phyloP scores from a whole-genome alignment of 1,284 basidiomycete species.

The Moniliophthora roreri region DNA sequence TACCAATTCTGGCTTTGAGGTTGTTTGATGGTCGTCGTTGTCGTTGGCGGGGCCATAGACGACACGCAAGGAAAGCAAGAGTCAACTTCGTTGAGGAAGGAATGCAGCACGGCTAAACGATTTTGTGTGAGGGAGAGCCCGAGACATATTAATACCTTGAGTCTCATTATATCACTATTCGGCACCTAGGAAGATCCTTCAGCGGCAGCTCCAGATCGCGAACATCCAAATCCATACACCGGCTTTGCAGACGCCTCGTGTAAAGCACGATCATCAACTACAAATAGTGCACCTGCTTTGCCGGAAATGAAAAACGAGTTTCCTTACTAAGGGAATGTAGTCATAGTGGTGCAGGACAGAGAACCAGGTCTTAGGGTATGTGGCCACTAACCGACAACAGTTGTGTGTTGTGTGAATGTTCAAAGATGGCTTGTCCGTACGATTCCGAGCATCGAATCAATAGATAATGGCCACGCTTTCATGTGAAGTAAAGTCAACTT shows the following conservation, averaged over 20 bases:
- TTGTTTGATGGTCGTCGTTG: not conserved
- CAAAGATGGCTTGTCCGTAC: not conserved
- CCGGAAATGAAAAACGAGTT: not conserved
- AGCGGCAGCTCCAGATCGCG: not conserved
- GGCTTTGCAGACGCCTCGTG: not conserved
- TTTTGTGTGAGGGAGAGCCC: not conserved
- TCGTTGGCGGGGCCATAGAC: not conserved
- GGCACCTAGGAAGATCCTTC: not conserved
- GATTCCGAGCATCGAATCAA: no score
- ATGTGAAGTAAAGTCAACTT: no score
- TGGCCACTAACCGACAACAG: not conserved
- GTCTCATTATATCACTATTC: not conserved
- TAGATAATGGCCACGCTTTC: no score
- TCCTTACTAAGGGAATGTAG: not conserved
- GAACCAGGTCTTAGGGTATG: not conserved
- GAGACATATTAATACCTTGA: constrained; percentile 2
- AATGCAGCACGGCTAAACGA: not conserved
- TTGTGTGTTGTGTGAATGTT: no score
- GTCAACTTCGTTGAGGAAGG: not conserved
- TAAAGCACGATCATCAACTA: not conserved
- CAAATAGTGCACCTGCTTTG: not conserved
- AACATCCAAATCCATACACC: not conserved
- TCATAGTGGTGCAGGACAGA: not conserved
- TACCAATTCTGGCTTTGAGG: constrained; percentile 14
- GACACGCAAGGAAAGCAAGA: not conserved